Conservation (phyloP, 352 stramenopile genomes). For the Halophytophthora batemanensis region DNA sequence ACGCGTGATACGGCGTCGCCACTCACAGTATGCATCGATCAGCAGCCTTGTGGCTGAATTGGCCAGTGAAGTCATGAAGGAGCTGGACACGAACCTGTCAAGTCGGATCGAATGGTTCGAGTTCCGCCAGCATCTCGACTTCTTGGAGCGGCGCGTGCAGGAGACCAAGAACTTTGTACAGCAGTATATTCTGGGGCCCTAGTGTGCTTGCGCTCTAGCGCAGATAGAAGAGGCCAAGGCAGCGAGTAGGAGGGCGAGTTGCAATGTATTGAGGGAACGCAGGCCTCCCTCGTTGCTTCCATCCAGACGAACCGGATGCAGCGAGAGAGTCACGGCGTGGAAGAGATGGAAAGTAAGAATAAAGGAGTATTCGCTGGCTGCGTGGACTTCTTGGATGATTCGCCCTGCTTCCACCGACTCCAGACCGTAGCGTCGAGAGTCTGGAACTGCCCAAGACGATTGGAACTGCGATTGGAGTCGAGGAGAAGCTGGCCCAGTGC, state of each 20-base stretch:
- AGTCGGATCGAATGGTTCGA: conserved; percentile 72
- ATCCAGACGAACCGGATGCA: no score
- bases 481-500: not conserved
- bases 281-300: no score
- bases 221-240: no score
- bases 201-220: not conserved
- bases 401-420: no score
- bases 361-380: no score
- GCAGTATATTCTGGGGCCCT: conserved; percentile 26
- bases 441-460: no score
- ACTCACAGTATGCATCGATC: conserved; percentile 32
- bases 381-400: no score
- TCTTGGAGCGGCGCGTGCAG: conserved; percentile 48
- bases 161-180: conserved; percentile 57
- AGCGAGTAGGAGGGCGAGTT: no score
- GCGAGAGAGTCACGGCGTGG: no score
- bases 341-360: no score
- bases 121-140: conserved; percentile 71
- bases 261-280: not conserved
- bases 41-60: conserved; percentile 39
- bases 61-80: conserved; percentile 53
- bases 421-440: no score
- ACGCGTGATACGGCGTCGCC: conserved; percentile 10
- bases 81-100: conserved; percentile 56
- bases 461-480: no score